These are phyloP conservation scores for Calycina marina DNA, from an alignment of 2,329 filamentous ascomycete genomes.

Conservation along the genomic window DNA sequence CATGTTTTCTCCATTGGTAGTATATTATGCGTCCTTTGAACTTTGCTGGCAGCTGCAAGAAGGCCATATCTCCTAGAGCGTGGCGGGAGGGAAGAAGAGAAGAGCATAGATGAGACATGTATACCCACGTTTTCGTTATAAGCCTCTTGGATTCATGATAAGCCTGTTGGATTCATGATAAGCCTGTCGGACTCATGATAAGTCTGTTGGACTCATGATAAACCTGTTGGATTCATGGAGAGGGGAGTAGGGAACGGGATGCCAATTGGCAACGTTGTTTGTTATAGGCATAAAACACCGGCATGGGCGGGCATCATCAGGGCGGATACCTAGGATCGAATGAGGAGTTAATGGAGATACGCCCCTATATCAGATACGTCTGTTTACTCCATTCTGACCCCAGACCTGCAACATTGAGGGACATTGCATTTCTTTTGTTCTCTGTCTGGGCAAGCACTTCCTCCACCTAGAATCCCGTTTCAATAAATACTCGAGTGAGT, in stretches of 20 bases:
- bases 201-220: slow-evolving; percentile 5
- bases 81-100: slow-evolving; percentile 9
- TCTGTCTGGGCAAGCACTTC: not conserved
- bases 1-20: not conserved
- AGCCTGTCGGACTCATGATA: slow-evolving; percentile 5
- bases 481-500: too few relatives aligned
- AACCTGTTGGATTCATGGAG: slow-evolving; percentile 1
- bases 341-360: not conserved
- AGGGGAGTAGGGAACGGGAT: not conserved
- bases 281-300: not conserved
- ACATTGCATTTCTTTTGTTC: not conserved
- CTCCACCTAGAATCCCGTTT: not conserved
- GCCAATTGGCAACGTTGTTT: too few relatives aligned
- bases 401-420: too few relatives aligned
- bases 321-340: not conserved
- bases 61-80: slow-evolving; percentile 1
- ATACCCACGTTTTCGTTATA: slow-evolving; percentile 18
- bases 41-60: not conserved
- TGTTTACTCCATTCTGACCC: too few relatives aligned
- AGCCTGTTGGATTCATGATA: too few relatives aligned
- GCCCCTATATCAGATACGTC: not conserved
- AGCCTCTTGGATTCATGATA: slow-evolving; percentile 2
- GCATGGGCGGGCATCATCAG: not conserved
- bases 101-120: slow-evolving; percentile 12
- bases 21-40: not conserved